Evolutionary conservation across 805 yeast species (phyloP), one percentile per base, ranked within the genome.

Genomic region (Saccharomycopsis fermentans): DNA sequence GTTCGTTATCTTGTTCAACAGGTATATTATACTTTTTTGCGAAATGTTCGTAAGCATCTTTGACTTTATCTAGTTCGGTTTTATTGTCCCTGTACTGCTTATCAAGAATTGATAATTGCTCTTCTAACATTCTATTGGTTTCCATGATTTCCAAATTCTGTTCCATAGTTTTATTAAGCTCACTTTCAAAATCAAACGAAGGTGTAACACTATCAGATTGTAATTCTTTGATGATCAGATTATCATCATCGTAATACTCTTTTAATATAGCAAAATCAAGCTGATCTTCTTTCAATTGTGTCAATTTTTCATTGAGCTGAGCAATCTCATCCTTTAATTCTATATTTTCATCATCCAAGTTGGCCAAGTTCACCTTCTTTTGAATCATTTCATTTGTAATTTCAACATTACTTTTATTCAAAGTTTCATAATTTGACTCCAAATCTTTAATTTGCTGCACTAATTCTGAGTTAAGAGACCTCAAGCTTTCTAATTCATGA

Each of bases 301-400:
- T 65, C 19, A 74, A 59, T 55, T 81, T 74, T 47, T 71, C 64
- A 52, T 75, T 75, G 52, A 85, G 71, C 11, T 77, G 81, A 1
- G 69, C 71, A 43, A 84, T 78, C 56, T 76, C 79, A 1, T 69
- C 67, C 29, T 72, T 68, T 55, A 90, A 71, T 52, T 83, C 87
- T 27, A 74, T 77, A 61, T 88, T 87, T 60, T 89, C 96, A 65
- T 88, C 92, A 55, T 79, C 75, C 27, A 92, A 69, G 36, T 86
- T 84, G 1, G 95, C 96, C 27, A 87, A 75, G 57, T 76, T 79
- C 47, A 91, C 80, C 66, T 94, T 84, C 43, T 87, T 85, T 63
- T 81, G 82, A 36, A 92, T 90, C 83, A 94, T 81, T 63, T 84
- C 89, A 71, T 91, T 92, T 3, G 96, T 96, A 40, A 90, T 81